phyloP scores from a whole-genome alignment of 805 yeast genomes.

The Candida tibetensis region DNA sequence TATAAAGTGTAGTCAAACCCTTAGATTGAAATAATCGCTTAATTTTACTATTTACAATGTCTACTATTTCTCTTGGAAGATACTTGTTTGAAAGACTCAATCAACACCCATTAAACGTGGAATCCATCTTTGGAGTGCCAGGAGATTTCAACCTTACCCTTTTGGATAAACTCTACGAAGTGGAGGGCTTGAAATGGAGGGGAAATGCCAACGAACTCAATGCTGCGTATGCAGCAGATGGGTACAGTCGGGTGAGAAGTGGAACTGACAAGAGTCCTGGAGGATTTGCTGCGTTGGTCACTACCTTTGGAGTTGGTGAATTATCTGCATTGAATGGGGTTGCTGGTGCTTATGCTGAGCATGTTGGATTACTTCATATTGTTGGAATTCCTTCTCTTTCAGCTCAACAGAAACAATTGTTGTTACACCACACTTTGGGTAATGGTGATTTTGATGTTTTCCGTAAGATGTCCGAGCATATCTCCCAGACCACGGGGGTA shows the following conservation, averaged over 20 bases:
- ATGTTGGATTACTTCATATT: slow-evolving; percentile 14
- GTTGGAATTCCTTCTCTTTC: slow-evolving; percentile 15
- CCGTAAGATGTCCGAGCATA: slow-evolving; percentile 11
- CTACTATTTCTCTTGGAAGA: slow-evolving; percentile 44
- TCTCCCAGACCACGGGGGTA: slow-evolving; percentile 12
- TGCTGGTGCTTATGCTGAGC: slow-evolving; percentile 17
- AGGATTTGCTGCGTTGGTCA: slow-evolving; percentile 13
- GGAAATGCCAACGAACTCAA: slow-evolving; percentile 90
- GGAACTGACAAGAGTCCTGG: slow-evolving; percentile 4
- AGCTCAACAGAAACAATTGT: slow-evolving; percentile 12
- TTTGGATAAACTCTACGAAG: slow-evolving; percentile 71
- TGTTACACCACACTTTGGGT: slow-evolving; percentile 17
- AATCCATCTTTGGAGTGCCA: slow-evolving; percentile 76
- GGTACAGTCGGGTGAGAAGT: slow-evolving; percentile 72
- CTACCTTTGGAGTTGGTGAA: slow-evolving; percentile 17
- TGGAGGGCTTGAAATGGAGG: slow-evolving; percentile 78
- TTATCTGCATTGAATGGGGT: slow-evolving; percentile 15
- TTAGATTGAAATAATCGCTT: too few relatives aligned
- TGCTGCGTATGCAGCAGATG: slow-evolving; percentile 88
- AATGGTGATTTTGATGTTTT: slow-evolving; percentile 17
- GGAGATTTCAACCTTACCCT: slow-evolving; percentile 78
- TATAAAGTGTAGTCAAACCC: too few relatives aligned
- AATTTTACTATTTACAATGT: too few relatives aligned
- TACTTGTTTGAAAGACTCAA: slow-evolving; percentile 75
- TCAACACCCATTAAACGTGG: slow-evolving; percentile 55